Evolutionary conservation across 2,329 filamentous ascomycete genomes (phyloP), one percentile per base, ranked within the genome.

Genomic region (Torrubiellomyces zombiae): DNA sequence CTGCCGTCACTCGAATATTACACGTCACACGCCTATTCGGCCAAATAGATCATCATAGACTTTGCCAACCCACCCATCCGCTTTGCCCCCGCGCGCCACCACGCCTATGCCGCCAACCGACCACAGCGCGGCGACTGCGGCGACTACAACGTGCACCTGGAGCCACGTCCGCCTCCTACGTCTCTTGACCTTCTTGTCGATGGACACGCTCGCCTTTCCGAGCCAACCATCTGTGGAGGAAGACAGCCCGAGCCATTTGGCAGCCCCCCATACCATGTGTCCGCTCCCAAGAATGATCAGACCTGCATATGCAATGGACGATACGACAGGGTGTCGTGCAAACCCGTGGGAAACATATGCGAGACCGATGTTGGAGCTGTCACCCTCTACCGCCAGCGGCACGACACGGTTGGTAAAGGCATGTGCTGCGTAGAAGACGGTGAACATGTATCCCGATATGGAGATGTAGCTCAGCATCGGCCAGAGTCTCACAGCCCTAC

Each of bases 321-420:
- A 69, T 7, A 75, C 46, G 2, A 61, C 36, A 0, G 75, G 72
- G 39, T 80, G 75, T 9, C 68, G 63, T 16, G 77, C 72, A 43
- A 94, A 89, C 3, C 80, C 81, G 50, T 95, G 85, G 9, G 75
- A 70, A 6, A 94, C 74, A 46, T 79, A 95, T 9, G 70, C 74
- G 9, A 95, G 56, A 1, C 80, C 79, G 20, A 94, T 74, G 27
- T 86, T 75, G n/a, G 80, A 79, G 40, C 74, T 83, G 30, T 85
- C 82, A 6, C 85, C 85, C 27, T 91, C 79, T 21, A 82, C 65
- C 15, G 68, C 57, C 17, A 85, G 50, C 3, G 89, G 86, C 14
- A 91, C 56, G 3, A 70, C 51, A 17, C 86, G 69, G 47, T 91
- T 92, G 29, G 83, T 60, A 32, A 73, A 66, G 3, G 75, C 64